phyloP scores from a whole-genome alignment of 1,284 basidiomycete species.

The Irpex lacteus region DNA sequence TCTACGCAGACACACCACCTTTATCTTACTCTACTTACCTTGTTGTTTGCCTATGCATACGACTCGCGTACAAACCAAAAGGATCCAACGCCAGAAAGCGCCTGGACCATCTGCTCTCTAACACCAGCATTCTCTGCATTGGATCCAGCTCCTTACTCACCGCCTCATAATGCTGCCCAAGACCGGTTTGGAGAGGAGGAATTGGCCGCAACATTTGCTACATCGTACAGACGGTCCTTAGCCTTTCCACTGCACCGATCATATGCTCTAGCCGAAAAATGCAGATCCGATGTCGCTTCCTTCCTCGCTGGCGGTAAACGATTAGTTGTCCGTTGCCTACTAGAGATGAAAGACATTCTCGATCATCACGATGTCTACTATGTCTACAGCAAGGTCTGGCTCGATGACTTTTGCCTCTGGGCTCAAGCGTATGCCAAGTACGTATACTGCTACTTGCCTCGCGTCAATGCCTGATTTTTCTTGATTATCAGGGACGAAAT shows the following conservation, averaged over 20 bases:
- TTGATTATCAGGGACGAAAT: constrained; percentile 48
- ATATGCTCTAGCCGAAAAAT: constrained; percentile 65
- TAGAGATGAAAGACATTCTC: constrained; percentile 67
- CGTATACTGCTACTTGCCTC: constrained; percentile 18
- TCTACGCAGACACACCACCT: constrained; percentile 52
- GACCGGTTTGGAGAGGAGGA: constrained; percentile 42
- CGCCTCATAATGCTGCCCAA: neutral
- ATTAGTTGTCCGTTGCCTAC: constrained; percentile 55
- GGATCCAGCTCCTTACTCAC: constrained; percentile 57
- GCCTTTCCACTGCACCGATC: constrained; percentile 77
- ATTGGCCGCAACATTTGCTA: constrained; percentile 45
- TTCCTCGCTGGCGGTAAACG: constrained; percentile 59
- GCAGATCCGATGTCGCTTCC: constrained; percentile 59
- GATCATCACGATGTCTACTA: constrained; percentile 82
- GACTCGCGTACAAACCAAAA: constrained; percentile 71
- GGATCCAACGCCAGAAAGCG: constrained; percentile 79
- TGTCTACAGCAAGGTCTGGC: constrained; percentile 78
- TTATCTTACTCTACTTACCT: constrained; percentile 63
- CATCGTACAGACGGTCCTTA: constrained; percentile 70
- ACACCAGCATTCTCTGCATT: constrained; percentile 75
- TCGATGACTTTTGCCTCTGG: constrained; percentile 80
- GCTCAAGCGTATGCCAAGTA: constrained; percentile 61
- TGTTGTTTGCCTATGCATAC: constrained; percentile 76
- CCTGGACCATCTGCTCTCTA: constrained; percentile 74
- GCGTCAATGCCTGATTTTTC: constrained; percentile 3